Evolutionary conservation across 2,329 filamentous ascomycete genomes (phyloP).

Genomic region (Aspergillus neoniger): DNA sequence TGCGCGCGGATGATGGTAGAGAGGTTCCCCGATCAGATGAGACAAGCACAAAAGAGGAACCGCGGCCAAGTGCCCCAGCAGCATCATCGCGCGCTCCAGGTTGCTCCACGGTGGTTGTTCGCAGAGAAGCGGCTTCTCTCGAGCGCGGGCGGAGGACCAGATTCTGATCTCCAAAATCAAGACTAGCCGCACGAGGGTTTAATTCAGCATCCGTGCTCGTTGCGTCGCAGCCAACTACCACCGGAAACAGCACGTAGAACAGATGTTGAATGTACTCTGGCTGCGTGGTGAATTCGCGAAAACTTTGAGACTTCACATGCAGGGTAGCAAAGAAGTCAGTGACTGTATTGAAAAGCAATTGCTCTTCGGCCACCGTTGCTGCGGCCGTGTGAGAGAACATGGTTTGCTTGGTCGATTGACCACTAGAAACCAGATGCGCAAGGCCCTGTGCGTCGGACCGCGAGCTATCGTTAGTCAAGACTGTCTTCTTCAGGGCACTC

Average conservation of each 20-base stretch:
- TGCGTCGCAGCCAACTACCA: slow-evolving; percentile 81
- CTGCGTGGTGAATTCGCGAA: slow-evolving; percentile 77
- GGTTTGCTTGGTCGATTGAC: slow-evolving; percentile 8
- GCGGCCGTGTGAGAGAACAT: slow-evolving; percentile 21
- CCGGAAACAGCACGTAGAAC: slow-evolving; percentile 78
- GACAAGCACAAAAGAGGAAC: slow-evolving; percentile 89
- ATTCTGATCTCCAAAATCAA: slow-evolving; percentile 83
- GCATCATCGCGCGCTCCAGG: slow-evolving; percentile 48
- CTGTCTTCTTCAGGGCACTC: slow-evolving; percentile 70
- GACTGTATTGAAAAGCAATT: slow-evolving; percentile 70
- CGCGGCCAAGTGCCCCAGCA: slow-evolving; percentile 70
- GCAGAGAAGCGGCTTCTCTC: slow-evolving; percentile 67
- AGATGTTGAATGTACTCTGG: slow-evolving; percentile 82
- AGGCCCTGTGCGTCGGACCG: slow-evolving; percentile 49
- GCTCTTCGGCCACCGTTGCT: slow-evolving; percentile 54
- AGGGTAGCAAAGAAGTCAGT: slow-evolving; percentile 78
- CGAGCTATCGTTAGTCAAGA: slow-evolving; percentile 62
- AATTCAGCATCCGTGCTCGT: slow-evolving; percentile 83
- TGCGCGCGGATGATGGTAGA: slow-evolving; percentile 60
- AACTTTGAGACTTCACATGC: slow-evolving; percentile 72
- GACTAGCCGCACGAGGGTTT: slow-evolving; percentile 75
- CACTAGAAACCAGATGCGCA: slow-evolving; percentile 12
- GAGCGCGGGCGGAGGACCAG: slow-evolving; percentile 78
- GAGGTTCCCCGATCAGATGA: slow-evolving; percentile 67
- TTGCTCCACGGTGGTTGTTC: slow-evolving; percentile 65